phyloP scores from a whole-genome alignment of 2,329 filamentous ascomycete species.

The Gyromitra esculenta region DNA sequence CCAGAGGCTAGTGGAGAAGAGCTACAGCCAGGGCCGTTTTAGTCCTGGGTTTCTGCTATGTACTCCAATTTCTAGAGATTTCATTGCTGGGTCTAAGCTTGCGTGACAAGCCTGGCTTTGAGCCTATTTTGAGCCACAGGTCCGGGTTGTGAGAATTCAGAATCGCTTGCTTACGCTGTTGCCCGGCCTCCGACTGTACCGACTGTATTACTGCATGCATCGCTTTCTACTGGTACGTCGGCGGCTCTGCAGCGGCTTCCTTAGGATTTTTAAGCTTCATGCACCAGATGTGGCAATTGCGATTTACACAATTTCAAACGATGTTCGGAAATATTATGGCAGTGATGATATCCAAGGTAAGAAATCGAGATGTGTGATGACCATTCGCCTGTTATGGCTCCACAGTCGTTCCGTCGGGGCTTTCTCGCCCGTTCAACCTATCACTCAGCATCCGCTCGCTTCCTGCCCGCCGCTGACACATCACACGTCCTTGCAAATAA shows the following conservation, averaged over 20 bases:
- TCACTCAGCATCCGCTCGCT: constrained; percentile 16
- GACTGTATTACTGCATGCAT: background rate
- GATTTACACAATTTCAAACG: constrained; percentile 34
- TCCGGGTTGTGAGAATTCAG: constrained; percentile 13
- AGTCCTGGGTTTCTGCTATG: constrained; percentile 27
- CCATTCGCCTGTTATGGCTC: constrained; percentile 18
- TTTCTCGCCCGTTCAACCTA: constrained; percentile 16
- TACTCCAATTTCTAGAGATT: constrained; percentile 32
- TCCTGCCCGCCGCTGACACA: constrained; percentile 29
- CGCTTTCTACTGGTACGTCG: constrained; percentile 13
- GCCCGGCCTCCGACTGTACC: background rate
- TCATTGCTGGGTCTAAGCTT: constrained; percentile 32
- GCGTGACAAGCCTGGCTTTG: constrained; percentile 36
- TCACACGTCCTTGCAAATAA: constrained; percentile 18
- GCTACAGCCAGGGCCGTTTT: constrained; percentile 42
- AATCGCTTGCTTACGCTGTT: constrained; percentile 15
- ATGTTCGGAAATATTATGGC: constrained; percentile 15
- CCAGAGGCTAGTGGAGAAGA: constrained; percentile 30
- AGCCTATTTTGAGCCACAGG: constrained; percentile 40
- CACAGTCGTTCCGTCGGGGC: constrained; percentile 5
- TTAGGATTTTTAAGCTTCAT: constrained; percentile 20
- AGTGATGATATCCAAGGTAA: constrained; percentile 24
- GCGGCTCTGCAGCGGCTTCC: constrained; percentile 29
- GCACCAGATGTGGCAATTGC: constrained; percentile 18
- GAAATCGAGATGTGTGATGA: constrained; percentile 22